Evolutionary conservation across 1,284 basidiomycete species (phyloP).

Genomic region (Sparassis latifolia): DNA sequence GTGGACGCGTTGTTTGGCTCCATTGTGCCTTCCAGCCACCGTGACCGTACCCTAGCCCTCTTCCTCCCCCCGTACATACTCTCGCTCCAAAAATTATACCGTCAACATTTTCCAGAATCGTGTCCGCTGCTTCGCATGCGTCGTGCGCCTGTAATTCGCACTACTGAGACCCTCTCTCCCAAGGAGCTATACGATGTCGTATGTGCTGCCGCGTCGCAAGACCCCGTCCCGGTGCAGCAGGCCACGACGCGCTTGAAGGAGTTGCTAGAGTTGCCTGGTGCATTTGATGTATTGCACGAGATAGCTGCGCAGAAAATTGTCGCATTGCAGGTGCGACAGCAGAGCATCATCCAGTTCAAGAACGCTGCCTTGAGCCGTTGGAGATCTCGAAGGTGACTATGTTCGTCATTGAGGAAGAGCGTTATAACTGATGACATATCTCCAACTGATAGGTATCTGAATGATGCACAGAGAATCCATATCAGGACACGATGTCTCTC

Average conservation of each 20-base stretch:
- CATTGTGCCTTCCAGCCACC: not conserved
- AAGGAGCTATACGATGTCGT: constrained; percentile 63
- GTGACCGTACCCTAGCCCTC: not conserved
- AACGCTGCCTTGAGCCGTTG: constrained; percentile 63
- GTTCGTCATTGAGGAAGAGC: not conserved
- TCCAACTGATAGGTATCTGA: constrained; percentile 44
- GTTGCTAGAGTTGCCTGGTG: constrained; percentile 59
- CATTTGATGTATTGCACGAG: constrained; percentile 62
- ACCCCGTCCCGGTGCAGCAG: constrained; percentile 48
- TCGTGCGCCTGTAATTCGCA: too few species aligned
- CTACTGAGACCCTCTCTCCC: constrained; percentile 32
- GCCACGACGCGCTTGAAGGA: constrained; percentile 60
- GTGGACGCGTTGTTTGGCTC: not conserved
- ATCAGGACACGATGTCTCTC: constrained; percentile 56
- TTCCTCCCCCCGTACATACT: too few species aligned
- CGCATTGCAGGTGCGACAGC: constrained; percentile 61
- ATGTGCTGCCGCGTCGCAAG: constrained; percentile 62
- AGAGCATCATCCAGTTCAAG: constrained; percentile 79
- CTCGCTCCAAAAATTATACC: too few species aligned
- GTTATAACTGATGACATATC: constrained; percentile 1
- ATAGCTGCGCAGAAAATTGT: constrained; percentile 56
- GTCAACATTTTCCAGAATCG: not conserved
- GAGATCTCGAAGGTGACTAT: constrained; percentile 58
- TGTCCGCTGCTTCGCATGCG: not conserved
- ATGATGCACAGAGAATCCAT: constrained; percentile 52